Base-by-base conservation (phyloP, 805 yeast genomes). In the Tetrapisispora pingtungensis region DNA sequence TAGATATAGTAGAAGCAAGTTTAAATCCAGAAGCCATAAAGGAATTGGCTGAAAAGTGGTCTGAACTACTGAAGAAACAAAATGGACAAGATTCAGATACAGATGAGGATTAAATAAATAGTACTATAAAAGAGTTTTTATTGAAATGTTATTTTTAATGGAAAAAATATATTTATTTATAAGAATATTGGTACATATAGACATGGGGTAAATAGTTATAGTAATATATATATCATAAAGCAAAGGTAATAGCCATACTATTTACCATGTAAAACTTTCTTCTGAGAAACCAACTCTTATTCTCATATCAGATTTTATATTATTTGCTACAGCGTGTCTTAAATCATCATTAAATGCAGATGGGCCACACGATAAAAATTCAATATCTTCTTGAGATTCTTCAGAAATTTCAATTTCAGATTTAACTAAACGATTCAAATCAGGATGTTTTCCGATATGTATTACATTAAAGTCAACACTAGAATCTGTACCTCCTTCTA, bases 1-100 rank as follows among this genome's bases (percentile, higher is more conserved):
- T 75, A 42, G 99, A 93, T 56, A 78, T 93, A 18, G 83, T 93
- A 4, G 93, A 87, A 58, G 96, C 96, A 2, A 72, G 84, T 30
- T 55, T 78, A 53, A 80, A 83, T 52, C 74, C 89, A 0, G 70
- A 72, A 18, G 74, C 82, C 0, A 81, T 87, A 74, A 79, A 76
- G 12, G 88, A 82, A 41, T 64, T 84, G 49, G 78, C 84, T 0
- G 70, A 70, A 46, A 70, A 77, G 46, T 82, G 87, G 87, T 58
- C 64, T 33, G 71, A 71, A 40, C 46, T 71, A 35, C 58, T 68
- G 36, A 43, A 42, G 1, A 46, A 48, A 47, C 67, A 62, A 40
- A 39, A 40, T 13, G 33, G 7, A 4, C 19, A 39, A 3, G 42
- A 46, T 6, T 17, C 30, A 18, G 48, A 45, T 6, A 36, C 41